Conservation (phyloP, 805 yeast genomes). For the Lachancea nothofagi region DNA sequence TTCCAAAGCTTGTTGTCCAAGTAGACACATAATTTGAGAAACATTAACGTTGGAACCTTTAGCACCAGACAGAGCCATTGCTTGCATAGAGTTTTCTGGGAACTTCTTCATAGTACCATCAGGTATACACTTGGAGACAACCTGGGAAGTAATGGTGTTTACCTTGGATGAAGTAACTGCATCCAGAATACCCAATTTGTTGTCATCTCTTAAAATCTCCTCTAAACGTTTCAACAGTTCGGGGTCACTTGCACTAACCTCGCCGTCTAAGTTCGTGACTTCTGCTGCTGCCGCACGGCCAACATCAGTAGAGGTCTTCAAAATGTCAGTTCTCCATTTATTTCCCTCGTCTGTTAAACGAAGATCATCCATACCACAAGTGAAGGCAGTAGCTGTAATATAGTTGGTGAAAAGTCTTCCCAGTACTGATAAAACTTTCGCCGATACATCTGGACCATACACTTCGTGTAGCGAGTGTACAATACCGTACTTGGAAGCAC, state of each 20-base stretch:
- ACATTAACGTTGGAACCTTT: constrained; percentile 98
- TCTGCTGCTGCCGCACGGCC: constrained; percentile 94
- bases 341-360: constrained; percentile 90
- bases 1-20: constrained; percentile 98
- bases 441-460: constrained; percentile 87
- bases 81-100: constrained; percentile 96
- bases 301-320: constrained; percentile 67
- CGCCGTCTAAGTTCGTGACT: constrained; percentile 72
- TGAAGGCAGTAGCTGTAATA: constrained; percentile 85
- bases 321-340: constrained; percentile 76
- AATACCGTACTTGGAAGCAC: constrained; percentile 94
- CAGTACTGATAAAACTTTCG: constrained; percentile 82
- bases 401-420: constrained; percentile 94
- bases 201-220: constrained; percentile 90
- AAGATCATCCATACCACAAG: constrained; percentile 99
- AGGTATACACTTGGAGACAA: constrained; percentile 91
- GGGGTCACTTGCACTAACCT: constrained; percentile 47
- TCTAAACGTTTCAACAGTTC: constrained; percentile 86
- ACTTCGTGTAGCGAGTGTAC: constrained; percentile 96
- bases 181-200: constrained; percentile 87
- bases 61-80: constrained; percentile 99
- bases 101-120: constrained; percentile 92
- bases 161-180: constrained; percentile 94
- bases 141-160: constrained; percentile 87
- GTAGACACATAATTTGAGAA: constrained; percentile 97